A percentile compares a stretch with the other conserved stretches of the same genome.
Evolutionary conservation across 2,329 filamentous ascomycete genomes (phyloP).

Genomic region (Magnaporthiopsis rhizophila): DNA sequence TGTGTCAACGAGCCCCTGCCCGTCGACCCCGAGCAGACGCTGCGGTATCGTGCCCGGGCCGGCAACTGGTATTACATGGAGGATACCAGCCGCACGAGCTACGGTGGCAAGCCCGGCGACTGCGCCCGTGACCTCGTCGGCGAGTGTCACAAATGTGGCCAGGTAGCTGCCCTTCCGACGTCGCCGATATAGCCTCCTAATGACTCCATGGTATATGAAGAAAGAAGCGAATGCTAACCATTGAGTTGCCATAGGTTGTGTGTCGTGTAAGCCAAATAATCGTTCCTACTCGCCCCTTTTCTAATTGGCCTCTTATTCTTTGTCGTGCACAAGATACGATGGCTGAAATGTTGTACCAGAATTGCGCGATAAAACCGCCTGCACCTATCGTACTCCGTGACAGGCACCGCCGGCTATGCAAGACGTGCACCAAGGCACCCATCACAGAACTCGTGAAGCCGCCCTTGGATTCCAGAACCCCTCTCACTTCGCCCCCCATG

Average conservation of each 20-base stretch:
- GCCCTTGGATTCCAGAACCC: slow-evolving; percentile 31
- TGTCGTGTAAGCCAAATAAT: neutral
- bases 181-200: too few species aligned
- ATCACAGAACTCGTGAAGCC: slow-evolving; percentile 47
- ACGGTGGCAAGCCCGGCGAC: slow-evolving; percentile 60
- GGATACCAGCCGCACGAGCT: slow-evolving; percentile 34
- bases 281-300: too few species aligned
- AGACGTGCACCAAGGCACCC: slow-evolving; percentile 64
- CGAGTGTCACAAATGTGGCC: slow-evolving; percentile 68
- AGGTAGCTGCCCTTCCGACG: neutral
- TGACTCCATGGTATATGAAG: too few species aligned
- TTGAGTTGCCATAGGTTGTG: neutral
- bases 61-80: slow-evolving; percentile 54
- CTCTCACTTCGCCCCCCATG: slow-evolving; percentile 48
- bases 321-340: too few species aligned
- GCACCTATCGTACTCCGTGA: slow-evolving; percentile 57
- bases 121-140: slow-evolving; percentile 86
- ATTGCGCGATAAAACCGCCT: slow-evolving; percentile 81
- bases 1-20: slow-evolving; percentile 64
- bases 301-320: too few species aligned
- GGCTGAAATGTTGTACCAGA: slow-evolving; percentile 43
- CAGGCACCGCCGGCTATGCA: slow-evolving; percentile 75
- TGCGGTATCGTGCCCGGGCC: slow-evolving; percentile 50
- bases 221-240: neutral
- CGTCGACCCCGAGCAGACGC: slow-evolving; percentile 45